Evolutionary conservation across 139 green algal species (phyloP), one percentile per base, ranked within the genome.

Genomic region (Tetratostichococcus sp.): DNA sequence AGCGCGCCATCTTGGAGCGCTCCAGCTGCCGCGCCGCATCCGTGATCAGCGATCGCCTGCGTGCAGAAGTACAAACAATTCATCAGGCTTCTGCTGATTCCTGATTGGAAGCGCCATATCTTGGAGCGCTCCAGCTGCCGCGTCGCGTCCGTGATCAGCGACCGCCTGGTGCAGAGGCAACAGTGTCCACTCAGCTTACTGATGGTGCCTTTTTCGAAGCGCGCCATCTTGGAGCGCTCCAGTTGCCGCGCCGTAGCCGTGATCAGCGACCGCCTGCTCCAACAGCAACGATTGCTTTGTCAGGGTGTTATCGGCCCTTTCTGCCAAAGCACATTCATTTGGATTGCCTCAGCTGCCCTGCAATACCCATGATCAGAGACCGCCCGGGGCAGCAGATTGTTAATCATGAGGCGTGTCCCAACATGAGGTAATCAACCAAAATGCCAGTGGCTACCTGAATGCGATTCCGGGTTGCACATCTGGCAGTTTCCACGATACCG

Each of bases 81-180:
- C 8, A 33, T 67, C n/a, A n/a, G n/a, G n/a, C n/a, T n/a, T n/a
- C n/a, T n/a, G n/a, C n/a, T n/a, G n/a, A n/a, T n/a, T n/a, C n/a
- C n/a, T n/a, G n/a, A n/a, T n/a, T 98, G 94, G 80, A 95, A 98
- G 70, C 93, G 87, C 30, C 93, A 85, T 92, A 98, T 97, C 82
- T 93, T 88, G 70, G 65, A 81, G n/a, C 58, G 43, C 70, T 95
- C 84, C 50, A 97, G 81, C 69, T 84, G 69, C 8, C 84, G 76
- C 0, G 91, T 91, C 5, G 91, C 91, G 6, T 94, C 79, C n/a
- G 71, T 87, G 43, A 97, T 86, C 28, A 95, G 71, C 28, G 76
- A 75, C 39, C 84, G 80, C 21, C 76, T 73, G 71, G 35, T 8
- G 8, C 8, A 8, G 8, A n/a, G 23, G 33, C 8, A 5, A 59